Evolutionary conservation across 2,329 filamentous ascomycete species (phyloP).

Genomic region (Myriosclerotinia scirpicola): DNA sequence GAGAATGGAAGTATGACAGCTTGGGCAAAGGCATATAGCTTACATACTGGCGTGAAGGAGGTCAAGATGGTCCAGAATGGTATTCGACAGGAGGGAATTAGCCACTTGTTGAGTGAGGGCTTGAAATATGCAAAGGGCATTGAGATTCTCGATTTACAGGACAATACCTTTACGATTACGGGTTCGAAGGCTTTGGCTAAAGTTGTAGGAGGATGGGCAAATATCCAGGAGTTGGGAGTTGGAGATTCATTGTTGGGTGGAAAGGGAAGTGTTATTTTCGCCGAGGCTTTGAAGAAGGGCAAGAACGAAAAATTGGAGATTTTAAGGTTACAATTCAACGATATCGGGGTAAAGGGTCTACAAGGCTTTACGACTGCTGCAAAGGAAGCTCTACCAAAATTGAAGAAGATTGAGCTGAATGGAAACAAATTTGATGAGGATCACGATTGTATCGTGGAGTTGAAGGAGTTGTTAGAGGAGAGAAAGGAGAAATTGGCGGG

Average conservation of each 20-base stretch:
- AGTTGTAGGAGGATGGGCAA: constrained; percentile 71
- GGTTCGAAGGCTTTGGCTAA: constrained; percentile 77
- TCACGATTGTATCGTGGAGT: constrained; percentile 65
- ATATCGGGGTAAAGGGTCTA: constrained; percentile 77
- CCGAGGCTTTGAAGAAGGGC: constrained; percentile 69
- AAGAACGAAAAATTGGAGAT: constrained; percentile 78
- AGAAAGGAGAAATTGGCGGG: constrained; percentile 74
- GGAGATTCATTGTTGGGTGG: constrained; percentile 83
- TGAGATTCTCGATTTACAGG: constrained; percentile 83
- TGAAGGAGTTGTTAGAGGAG: constrained; percentile 71
- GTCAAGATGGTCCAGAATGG: constrained; percentile 99
- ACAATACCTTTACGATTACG: constrained; percentile 89
- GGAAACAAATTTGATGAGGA: constrained; percentile 94
- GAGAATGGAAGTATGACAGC: constrained; percentile 96
- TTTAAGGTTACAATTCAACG: constrained; percentile 88
- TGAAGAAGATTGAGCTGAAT: constrained; percentile 89
- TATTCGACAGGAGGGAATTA: constrained; percentile 91
- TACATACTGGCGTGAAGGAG: constrained; percentile 77
- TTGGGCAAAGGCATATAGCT: constrained; percentile 84
- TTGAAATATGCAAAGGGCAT: constrained; percentile 69
- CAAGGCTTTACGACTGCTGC: constrained; percentile 69
- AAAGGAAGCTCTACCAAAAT: constrained; percentile 65
- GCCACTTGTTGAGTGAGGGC: constrained; percentile 74
- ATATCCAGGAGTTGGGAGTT: constrained; percentile 79
- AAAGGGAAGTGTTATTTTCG: constrained; percentile 73